A percentile compares a stretch with the other conserved stretches of the same genome.
These are phyloP conservation scores for Parafenestella ontariensis DNA, from an alignment of 2,329 filamentous ascomycete species.

Conservation along the genomic window DNA sequence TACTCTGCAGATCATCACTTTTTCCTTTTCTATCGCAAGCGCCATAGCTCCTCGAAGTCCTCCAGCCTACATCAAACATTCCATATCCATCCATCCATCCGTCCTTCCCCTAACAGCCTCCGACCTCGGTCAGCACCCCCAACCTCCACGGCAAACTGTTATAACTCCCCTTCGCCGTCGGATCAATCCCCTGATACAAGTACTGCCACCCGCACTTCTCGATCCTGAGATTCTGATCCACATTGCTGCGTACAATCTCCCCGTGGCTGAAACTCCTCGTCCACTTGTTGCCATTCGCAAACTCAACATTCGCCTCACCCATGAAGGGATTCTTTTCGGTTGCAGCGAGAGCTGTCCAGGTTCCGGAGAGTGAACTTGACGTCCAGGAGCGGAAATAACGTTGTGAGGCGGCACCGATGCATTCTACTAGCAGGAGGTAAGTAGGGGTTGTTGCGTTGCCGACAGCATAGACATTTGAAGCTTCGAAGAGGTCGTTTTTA, in stretches of 20 bases:
- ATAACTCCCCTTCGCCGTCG: conserved; percentile 39
- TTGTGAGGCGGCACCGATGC: conserved; percentile 39
- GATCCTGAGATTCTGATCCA: conserved; percentile 51
- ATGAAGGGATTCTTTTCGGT: conserved; percentile 50
- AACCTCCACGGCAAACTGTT: conserved; percentile 50
- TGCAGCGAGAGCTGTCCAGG: conserved; percentile 46
- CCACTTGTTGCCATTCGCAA: conserved; percentile 43
- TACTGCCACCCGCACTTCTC: conserved; percentile 44
- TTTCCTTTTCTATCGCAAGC: not conserved
- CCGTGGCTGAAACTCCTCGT: conserved; percentile 49
- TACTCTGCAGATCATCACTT: no score
- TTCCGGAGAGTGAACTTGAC: conserved; percentile 37
- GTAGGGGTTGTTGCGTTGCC: conserved; percentile 28
- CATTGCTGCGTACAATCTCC: conserved; percentile 42
- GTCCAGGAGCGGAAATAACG: conserved; percentile 54
- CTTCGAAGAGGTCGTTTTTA: conserved; percentile 48
- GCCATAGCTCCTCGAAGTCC: not conserved
- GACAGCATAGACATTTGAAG: conserved; percentile 47
- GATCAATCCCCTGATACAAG: conserved; percentile 51
- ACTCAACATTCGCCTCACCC: conserved; percentile 47
- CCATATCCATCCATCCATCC: not conserved
- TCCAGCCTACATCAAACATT: not conserved
- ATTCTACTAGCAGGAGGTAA: conserved; percentile 52
- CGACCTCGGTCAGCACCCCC: conserved; percentile 40
- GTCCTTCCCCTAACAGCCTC: not conserved